Evolutionary conservation across 2,329 filamentous ascomycete species (phyloP).

Genomic region (Apiospora pterosperma): DNA sequence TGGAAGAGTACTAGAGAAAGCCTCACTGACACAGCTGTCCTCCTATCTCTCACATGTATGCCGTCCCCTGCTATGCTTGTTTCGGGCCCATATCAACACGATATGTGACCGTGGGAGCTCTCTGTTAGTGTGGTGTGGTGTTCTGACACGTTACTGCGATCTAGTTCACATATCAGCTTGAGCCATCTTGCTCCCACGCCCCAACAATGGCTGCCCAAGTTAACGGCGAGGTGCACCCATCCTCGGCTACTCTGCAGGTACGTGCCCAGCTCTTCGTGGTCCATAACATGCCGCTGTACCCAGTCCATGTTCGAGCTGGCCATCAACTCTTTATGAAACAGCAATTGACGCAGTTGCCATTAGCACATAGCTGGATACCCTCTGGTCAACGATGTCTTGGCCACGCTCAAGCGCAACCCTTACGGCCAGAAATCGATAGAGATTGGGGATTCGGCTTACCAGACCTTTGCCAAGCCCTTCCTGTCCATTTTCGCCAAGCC

Average conservation of each 20-base stretch:
- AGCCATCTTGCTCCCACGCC: not conserved
- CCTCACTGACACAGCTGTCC: not conserved
- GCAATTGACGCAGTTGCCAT: slow-evolving; percentile 1
- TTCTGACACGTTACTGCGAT: not conserved
- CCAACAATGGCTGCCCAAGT: slow-evolving; percentile 28
- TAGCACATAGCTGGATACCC: slow-evolving; percentile 86
- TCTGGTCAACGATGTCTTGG: slow-evolving; percentile 73
- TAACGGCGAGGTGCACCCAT: slow-evolving; percentile 28
- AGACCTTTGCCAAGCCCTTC: slow-evolving; percentile 72
- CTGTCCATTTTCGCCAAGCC: slow-evolving; percentile 76
- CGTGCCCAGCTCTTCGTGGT: slow-evolving; percentile 7
- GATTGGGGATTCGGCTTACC: slow-evolving; percentile 71
- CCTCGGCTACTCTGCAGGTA: slow-evolving; percentile 31
- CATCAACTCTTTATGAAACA: not conserved
- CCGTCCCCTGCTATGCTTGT: not conserved
- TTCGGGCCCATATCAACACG: not conserved
- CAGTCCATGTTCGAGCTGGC: not conserved
- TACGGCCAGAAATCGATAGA: slow-evolving; percentile 81
- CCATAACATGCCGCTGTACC: not conserved
- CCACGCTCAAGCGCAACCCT: slow-evolving; percentile 75
- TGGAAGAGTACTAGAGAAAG: not conserved
- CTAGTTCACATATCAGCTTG: slow-evolving; percentile 1
- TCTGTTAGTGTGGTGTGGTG: not conserved
- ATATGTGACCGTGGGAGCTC: not conserved
- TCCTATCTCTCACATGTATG: not conserved